Evolutionary conservation across 2,329 filamentous ascomycete species (phyloP), one percentile per base, ranked within the genome.

Genomic region (Pseudogymnoascus sp.): DNA sequence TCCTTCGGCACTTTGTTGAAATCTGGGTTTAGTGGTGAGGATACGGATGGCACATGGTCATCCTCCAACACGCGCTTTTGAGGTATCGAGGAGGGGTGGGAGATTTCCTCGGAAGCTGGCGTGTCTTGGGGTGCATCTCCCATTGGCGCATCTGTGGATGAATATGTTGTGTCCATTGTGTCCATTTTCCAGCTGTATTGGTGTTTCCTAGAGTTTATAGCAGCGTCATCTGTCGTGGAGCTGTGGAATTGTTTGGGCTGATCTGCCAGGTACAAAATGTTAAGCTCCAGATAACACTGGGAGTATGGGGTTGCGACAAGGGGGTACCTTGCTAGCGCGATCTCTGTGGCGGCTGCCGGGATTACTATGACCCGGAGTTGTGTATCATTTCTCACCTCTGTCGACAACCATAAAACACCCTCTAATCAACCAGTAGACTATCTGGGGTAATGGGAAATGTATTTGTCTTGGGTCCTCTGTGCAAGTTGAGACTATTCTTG

Each of bases 11-110:
- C 25, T 70, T 72, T 40, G 77, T 78, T 83, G 66, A 81, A 80
- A 53, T 88, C 85, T 56, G 87, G 86, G 69, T 92, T 92, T 66
- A 93, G 82, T 28, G 89, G 89, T 10, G 89, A 93, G 2, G 89
- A 85, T 1, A 91, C 81, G 11, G 86, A 81, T 4, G 89, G 89
- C 65, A 82, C 82, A 74, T 92, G 86, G 71, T 85, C 85, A 69
- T 90, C 88, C 65, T 89, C 87, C 31, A 89, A 79, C 21, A 79
- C 77, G 64, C 87, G 85, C 70, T 89, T 89, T 71, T 88, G 82
- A 3, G 86, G 84, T 23, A 88, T 77, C 8, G 80, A 79, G 60
- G 80, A 76, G 63, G 78, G 78, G 28, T 76, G 75, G 61, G 72
- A 73, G 42, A 73, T 75, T 16, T 70, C 66, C 23, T 77, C 76